Evolutionary conservation across 176 grass and related monocot species (phyloP), one percentile per base, ranked within the genome.

Genomic region (Musa itinerans): DNA sequence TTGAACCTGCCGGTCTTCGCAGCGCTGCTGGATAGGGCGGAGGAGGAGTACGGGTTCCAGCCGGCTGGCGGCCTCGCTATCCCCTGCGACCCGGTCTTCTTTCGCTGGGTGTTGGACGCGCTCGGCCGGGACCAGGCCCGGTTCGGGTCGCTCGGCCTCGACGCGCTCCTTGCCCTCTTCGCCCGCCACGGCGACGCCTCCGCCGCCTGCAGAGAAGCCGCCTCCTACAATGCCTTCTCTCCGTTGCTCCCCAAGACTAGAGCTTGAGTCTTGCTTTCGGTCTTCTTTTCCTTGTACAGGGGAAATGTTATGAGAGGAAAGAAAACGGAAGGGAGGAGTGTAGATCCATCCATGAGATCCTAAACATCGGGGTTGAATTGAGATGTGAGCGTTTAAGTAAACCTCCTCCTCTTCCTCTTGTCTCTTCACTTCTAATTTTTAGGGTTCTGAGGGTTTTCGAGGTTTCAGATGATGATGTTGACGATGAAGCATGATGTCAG

Each of bases 11-110:
- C 75, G 20, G 75, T 77, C 49, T 77, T 77, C 62, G 61, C 75
- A 0, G 48, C 75, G 75, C 62, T 77, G 75, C 62, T 77, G 26
- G 75, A 66, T 17, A 62, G 43, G 49, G 75, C 75, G 48, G 75
- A 77, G 59, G 75, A 77, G 50, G 75, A 77, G 59, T 77, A 66
- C 75, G 75, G 75, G 2, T 77, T 77, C 75, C 68, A 70, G 43
- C 68, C 34, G 29, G 61, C 62, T 2, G 75, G 75, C 12, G 75
- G 75, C 59, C 75, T 77, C 12, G 75, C 22, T 8, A 50, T 77
- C 14, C 75, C 75, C 22, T 77, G 75, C 61, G 75, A 77, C 43
- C 75, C 75, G 75, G 75, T 9, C 34, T 66, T 77, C 22, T 77
- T 77, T 23, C 20, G 48, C 11, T 74, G 73, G 73, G 73, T 74